These are phyloP conservation scores for Nemania sp. DNA, from an alignment of 2,329 filamentous ascomycete species.

Conservation along the genomic window DNA sequence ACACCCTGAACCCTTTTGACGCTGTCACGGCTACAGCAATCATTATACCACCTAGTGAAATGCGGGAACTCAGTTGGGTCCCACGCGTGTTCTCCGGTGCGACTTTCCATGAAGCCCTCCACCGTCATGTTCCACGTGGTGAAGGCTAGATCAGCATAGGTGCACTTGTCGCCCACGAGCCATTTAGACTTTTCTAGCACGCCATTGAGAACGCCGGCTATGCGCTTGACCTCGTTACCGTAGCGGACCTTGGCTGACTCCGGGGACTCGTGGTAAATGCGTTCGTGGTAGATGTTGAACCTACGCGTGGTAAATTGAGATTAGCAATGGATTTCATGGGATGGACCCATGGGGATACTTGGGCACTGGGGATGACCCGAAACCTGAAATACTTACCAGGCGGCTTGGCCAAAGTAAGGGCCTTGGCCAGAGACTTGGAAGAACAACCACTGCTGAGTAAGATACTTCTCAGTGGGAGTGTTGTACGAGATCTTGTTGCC, in stretches of 20 bases:
- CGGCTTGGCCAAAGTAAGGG: conserved; percentile 19
- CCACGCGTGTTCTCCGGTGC: conserved; percentile 21
- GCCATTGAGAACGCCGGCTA: conserved; percentile 11
- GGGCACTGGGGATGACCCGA: conserved; percentile 1
- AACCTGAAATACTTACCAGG: conserved; percentile 13
- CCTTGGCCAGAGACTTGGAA: conserved; percentile 16
- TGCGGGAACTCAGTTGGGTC: conserved; percentile 11
- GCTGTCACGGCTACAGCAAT: conserved; percentile 10
- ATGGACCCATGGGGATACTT: not conserved
- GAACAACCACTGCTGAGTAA: conserved; percentile 16
- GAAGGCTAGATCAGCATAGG: conserved; percentile 22
- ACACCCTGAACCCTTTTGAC: conserved; percentile 10
- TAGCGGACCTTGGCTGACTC: conserved; percentile 17
- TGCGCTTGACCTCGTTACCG: conserved; percentile 6
- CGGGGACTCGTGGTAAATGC: conserved; percentile 9
- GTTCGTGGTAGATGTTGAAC: conserved; percentile 17
- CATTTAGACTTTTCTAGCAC: conserved; percentile 15
- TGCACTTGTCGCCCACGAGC: conserved; percentile 23
- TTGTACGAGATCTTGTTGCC: conserved; percentile 18
- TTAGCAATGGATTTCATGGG: not conserved
- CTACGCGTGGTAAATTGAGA: not conserved
- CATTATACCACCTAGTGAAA: conserved; percentile 20
- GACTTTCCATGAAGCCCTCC: conserved; percentile 11
- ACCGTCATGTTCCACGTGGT: conserved; percentile 17
- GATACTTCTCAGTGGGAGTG: conserved; percentile 7